These are phyloP conservation scores for Pleurozium schreberi DNA, from an alignment of 225 moss, liverwort and hornwort species.

Conservation along the genomic window DNA sequence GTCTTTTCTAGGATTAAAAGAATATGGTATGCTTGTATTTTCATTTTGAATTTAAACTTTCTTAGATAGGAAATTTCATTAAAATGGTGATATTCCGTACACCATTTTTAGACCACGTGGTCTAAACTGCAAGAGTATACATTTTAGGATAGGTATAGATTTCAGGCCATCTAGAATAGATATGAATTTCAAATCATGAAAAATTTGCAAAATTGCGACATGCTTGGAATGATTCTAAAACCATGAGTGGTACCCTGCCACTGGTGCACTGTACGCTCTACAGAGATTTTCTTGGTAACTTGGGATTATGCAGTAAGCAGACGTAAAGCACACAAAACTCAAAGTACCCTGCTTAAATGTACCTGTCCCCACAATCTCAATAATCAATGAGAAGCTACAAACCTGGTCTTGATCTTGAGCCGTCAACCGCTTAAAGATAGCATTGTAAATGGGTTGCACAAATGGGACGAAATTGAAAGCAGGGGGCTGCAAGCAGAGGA, in stretches of 20 bases:
- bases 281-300: not conserved
- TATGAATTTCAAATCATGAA: no score
- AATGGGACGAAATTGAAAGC: conserved; percentile 88
- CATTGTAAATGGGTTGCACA: conserved; percentile 86
- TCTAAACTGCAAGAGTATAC: no score
- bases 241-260: not conserved
- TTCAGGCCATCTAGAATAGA: no score
- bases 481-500: conserved; percentile 37
- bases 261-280: not conserved
- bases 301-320: not conserved
- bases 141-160: no score
- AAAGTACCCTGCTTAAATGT: not conserved
- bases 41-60: no score
- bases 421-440: conserved; percentile 93
- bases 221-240: not conserved
- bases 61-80: no score
- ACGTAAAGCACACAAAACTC: not conserved
- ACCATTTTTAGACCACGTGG: no score
- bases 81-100: no score
- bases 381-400: conserved; percentile 1
- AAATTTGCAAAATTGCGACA: no score
- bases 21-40: no score
- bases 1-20: no score
- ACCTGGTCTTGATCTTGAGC: conserved; percentile 99
- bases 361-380: not conserved